Percentiles rank a stretch among this genome's conserved stretches.
Evolutionary conservation across 257 asterid genomes (phyloP).

Genomic region (Nemophila menziesii): DNA sequence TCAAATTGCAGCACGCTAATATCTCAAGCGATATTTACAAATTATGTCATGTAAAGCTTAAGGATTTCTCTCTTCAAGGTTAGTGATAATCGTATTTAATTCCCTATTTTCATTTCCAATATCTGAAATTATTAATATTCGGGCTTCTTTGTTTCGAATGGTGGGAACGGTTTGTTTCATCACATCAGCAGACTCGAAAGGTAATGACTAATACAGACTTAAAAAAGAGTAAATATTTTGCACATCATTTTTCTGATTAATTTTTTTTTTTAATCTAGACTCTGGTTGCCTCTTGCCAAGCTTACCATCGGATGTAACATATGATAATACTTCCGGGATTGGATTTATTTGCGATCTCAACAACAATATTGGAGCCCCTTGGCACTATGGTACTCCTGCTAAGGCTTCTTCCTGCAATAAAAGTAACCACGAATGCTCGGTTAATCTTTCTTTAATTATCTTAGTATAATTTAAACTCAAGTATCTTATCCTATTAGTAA

Average conservation of each 20-base stretch:
- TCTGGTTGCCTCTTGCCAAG: constrained; percentile 25
- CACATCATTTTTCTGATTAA: background rate
- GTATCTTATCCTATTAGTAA: background rate
- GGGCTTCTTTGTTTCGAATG: background rate
- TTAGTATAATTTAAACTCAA: background rate
- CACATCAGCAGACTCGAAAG: constrained; percentile 19
- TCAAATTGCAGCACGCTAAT: constrained; percentile 15
- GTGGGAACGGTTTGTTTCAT: background rate
- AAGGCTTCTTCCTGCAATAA: constrained; percentile 17
- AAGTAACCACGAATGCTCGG: constrained; percentile 6
- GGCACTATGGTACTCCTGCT: constrained; percentile 10
- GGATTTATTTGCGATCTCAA: constrained; percentile 24
- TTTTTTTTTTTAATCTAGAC: constrained; percentile 1
- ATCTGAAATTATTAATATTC: background rate
- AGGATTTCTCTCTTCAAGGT: constrained; percentile 31
- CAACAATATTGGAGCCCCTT: constrained; percentile 19
- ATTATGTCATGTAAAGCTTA: constrained; percentile 19
- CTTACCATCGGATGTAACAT: constrained; percentile 16
- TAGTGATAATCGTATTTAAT: background rate
- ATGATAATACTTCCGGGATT: constrained; percentile 17
- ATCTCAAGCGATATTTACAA: constrained; percentile 11
- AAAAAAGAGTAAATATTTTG: background rate
- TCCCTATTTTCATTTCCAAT: background rate
- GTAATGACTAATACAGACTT: constrained; percentile 3
- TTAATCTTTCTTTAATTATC: background rate